phyloP scores from a whole-genome alignment of 202 grass and related monocot species.

The Panicum hallii region DNA sequence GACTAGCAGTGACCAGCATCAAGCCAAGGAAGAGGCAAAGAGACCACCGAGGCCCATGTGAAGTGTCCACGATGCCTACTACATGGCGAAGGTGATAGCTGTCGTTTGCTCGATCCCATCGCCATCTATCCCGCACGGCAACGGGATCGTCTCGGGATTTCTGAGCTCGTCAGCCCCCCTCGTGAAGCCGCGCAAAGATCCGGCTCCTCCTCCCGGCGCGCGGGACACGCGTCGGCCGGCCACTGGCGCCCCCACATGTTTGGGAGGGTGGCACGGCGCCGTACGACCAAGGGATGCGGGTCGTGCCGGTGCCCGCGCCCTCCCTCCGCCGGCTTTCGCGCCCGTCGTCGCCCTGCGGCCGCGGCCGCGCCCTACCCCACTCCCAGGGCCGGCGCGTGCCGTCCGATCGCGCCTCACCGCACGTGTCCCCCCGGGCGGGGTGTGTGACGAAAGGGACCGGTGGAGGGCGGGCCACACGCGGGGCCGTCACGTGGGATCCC shows the following conservation, averaged over 20 bases:
- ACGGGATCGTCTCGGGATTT: neutral
- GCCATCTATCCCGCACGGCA: neutral
- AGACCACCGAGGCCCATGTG: neutral
- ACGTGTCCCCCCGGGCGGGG: constrained; percentile 10
- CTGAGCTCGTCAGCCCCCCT: neutral
- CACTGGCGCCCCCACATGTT: constrained; percentile 36
- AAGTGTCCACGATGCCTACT: neutral
- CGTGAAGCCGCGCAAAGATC: neutral
- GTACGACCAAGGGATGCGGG: constrained; percentile 15
- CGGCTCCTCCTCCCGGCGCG: neutral
- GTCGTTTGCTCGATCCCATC: neutral
- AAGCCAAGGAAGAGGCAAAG: neutral
- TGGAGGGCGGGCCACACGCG: neutral
- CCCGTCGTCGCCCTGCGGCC: neutral
- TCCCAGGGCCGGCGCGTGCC: neutral
- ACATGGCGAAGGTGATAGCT: too few relatives aligned
- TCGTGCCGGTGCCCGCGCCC: neutral
- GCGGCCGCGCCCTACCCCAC: neutral
- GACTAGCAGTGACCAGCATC: neutral
- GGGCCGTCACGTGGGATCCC: constrained; percentile 27
- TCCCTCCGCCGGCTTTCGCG: neutral
- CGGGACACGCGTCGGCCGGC: neutral
- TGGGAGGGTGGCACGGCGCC: constrained; percentile 21
- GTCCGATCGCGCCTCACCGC: constrained; percentile 1
- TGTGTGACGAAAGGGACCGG: too few relatives aligned